Percentiles rank a stretch among this genome's conserved stretches.
These are phyloP conservation scores for Podila epicladia DNA, from an alignment of 192 early-diverging fungal species.

Conservation along the genomic window DNA sequence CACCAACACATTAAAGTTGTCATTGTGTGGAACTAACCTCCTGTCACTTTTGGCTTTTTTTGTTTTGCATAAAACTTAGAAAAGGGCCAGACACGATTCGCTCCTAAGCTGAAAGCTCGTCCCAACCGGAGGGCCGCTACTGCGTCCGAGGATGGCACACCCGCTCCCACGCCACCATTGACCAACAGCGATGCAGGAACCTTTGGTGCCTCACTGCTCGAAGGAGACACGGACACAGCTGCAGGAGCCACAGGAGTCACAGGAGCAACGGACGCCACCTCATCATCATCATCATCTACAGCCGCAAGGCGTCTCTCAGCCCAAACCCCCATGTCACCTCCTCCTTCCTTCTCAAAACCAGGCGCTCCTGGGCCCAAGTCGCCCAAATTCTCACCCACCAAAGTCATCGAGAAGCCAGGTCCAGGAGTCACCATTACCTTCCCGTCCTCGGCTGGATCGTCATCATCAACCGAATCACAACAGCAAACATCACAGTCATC, in stretches of 20 bases:
- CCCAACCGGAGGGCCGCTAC: conserved; percentile 18
- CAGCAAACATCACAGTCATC: conserved; percentile 1
- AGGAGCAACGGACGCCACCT: background rate
- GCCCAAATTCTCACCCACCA: conserved; percentile 1
- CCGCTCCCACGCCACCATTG: conserved; percentile 17
- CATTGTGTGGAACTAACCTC: background rate
- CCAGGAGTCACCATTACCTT: conserved; percentile 1
- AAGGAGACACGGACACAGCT: conserved; percentile 8
- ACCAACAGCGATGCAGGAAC: conserved; percentile 8
- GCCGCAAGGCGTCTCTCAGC: conserved; percentile 16
- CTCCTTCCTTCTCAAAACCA: background rate
- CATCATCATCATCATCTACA: conserved; percentile 5
- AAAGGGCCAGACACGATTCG: conserved; percentile 41
- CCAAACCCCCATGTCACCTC: conserved; percentile 9
- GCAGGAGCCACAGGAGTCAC: background rate
- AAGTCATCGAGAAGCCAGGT: background rate
- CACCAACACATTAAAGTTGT: background rate
- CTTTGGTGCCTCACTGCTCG: conserved; percentile 21
- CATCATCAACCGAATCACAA: background rate
- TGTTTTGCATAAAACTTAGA: conserved; percentile 9
- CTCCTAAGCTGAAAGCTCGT: conserved; percentile 41
- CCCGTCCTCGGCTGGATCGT: background rate
- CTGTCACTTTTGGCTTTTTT: background rate
- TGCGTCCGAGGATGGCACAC: conserved; percentile 41
- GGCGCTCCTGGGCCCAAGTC: conserved; percentile 4